These are phyloP conservation scores for Ascosphaera pollenicola DNA, from an alignment of 2,329 filamentous ascomycete species.

Conservation along the genomic window DNA sequence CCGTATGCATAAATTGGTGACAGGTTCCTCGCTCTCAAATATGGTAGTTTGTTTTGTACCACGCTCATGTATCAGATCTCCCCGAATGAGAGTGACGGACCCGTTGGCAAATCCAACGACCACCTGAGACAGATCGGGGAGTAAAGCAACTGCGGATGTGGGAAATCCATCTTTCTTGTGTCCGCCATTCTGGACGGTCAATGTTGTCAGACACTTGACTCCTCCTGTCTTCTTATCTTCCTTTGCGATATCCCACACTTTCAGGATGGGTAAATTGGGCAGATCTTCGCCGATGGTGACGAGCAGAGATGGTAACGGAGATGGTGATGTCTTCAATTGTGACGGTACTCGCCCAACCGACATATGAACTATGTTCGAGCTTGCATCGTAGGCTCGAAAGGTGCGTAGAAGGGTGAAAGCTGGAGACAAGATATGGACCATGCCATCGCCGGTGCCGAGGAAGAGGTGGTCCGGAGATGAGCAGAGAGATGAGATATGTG, in stretches of 20 bases:
- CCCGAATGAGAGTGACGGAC: constrained; percentile 75
- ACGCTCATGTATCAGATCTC: constrained; percentile 85
- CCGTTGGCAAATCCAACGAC: constrained; percentile 94
- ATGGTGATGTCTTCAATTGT: constrained; percentile 21
- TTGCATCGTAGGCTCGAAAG: constrained; percentile 64
- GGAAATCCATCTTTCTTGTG: constrained; percentile 4
- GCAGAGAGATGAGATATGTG: constrained; percentile 60
- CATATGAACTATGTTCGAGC: constrained; percentile 62
- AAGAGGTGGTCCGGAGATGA: constrained; percentile 80
- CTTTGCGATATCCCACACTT: constrained; percentile 95
- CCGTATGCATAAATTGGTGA: constrained; percentile 71
- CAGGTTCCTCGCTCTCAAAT: constrained; percentile 88
- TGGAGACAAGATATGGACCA: constrained; percentile 68
- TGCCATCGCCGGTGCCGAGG: constrained; percentile 64
- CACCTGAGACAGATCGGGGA: constrained; percentile 76
- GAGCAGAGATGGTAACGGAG: constrained; percentile 51
- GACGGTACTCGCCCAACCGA: background rate
- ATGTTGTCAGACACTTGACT: constrained; percentile 68
- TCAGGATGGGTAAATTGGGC: constrained; percentile 66
- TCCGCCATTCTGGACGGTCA: constrained; percentile 70
- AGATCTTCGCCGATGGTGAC: constrained; percentile 70
- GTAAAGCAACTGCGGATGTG: constrained; percentile 66
- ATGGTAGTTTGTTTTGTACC: constrained; percentile 87
- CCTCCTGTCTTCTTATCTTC: constrained; percentile 80
- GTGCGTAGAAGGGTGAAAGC: constrained; percentile 68